Conservation (phyloP, 768 basidiomycete genomes). For the Cystobasidium onofrii region DNA sequence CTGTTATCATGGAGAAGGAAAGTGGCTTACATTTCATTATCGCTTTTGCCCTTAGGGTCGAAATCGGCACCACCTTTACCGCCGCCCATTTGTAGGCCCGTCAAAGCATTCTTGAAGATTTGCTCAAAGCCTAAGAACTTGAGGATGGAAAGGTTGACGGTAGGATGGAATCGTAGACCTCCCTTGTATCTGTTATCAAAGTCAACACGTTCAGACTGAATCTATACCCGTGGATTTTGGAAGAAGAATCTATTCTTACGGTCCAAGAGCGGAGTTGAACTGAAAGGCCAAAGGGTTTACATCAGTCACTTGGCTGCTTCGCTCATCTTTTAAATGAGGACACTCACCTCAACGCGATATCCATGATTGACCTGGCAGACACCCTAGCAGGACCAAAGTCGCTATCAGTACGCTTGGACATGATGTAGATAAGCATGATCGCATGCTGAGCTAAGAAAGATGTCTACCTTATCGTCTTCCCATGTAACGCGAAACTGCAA, state of each 20-base stretch:
- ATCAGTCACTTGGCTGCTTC: neutral
- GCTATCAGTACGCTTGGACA: neutral
- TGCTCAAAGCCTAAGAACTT: slow-evolving; percentile 79
- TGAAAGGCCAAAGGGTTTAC: slow-evolving; percentile 39
- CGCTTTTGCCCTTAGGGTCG: slow-evolving; percentile 71
- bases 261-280: slow-evolving; percentile 70
- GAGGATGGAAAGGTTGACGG: slow-evolving; percentile 71
- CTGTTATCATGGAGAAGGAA: neutral
- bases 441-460: neutral
- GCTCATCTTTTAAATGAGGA: neutral
- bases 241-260: slow-evolving; percentile 41
- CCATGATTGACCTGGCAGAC: slow-evolving; percentile 62
- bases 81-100: slow-evolving; percentile 67
- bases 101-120: slow-evolving; percentile 56
- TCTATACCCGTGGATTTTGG: too few species aligned
- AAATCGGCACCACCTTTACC: slow-evolving; percentile 74
- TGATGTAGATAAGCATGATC: neutral
- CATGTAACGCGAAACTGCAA: slow-evolving; percentile 65
- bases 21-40: slow-evolving; percentile 54
- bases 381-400: slow-evolving; percentile 46
- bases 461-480: slow-evolving; percentile 56
- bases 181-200: slow-evolving; percentile 54
- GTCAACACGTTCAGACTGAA: too few species aligned
- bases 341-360: slow-evolving; percentile 56
- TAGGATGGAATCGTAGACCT: slow-evolving; percentile 67